These are phyloP conservation scores for Aureobasidium sp. DNA, from an alignment of 2,329 filamentous ascomycete species.

Conservation along the genomic window DNA sequence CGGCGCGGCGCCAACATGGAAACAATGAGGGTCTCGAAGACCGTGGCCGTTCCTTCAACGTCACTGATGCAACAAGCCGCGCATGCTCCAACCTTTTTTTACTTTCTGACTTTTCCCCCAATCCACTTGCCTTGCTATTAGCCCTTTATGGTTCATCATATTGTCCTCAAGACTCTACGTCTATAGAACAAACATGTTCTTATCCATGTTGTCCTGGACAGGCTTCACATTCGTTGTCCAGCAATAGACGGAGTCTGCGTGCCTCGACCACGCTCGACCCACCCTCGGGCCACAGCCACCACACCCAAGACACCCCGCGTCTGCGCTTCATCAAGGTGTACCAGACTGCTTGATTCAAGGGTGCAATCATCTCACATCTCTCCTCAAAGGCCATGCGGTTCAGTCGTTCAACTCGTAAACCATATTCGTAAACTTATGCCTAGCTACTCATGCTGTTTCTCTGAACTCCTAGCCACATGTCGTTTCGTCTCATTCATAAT, in stretches of 20 bases:
- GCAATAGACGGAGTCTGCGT: not conserved
- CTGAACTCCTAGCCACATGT: not conserved
- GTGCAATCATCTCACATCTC: not conserved
- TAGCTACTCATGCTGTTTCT: not conserved
- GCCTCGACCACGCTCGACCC: not conserved
- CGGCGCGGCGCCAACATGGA: not conserved
- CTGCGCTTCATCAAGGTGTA: not conserved
- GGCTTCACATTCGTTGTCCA: not conserved
- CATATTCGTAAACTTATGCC: not conserved
- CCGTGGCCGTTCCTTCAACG: not conserved
- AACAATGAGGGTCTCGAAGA: not conserved
- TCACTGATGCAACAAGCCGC: not conserved
- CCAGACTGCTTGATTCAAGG: not conserved
- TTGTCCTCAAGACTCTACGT: not conserved
- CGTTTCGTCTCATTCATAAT: not conserved
- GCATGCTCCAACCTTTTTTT: not conserved
- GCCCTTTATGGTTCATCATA: not conserved
- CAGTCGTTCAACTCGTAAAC: not conserved
- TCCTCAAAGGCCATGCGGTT: not conserved
- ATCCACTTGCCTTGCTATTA: not conserved
- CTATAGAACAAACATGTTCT: not conserved
- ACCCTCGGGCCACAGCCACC: not conserved
- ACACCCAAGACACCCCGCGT: not conserved
- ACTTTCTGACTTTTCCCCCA: not conserved
- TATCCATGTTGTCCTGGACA: too few relatives aligned